A percentile compares a stretch with the other conserved stretches of the same genome.
Conservation (phyloP, 306 rosid genomes). For the Delonix regia region DNA sequence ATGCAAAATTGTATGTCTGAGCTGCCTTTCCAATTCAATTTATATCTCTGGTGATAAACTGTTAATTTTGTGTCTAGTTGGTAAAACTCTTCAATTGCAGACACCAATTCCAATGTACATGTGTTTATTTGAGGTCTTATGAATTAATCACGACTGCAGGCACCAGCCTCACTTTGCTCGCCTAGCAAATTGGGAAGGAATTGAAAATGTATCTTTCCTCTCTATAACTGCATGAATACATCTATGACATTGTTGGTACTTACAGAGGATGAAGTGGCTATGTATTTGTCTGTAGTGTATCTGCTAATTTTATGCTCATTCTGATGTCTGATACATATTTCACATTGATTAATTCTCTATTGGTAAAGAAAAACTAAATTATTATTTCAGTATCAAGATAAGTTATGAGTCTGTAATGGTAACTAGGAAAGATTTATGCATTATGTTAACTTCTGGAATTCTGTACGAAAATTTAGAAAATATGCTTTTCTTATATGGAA, state of each 20-base stretch:
- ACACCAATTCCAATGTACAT: background rate
- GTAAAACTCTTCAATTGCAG: constrained; percentile 4
- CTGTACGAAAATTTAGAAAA: background rate
- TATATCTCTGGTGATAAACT: constrained; percentile 14
- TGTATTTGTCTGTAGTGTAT: background rate
- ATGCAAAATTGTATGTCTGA: constrained; percentile 79
- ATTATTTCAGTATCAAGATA: constrained; percentile 6
- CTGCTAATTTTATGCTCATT: constrained; percentile 25
- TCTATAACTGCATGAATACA: constrained; percentile 23
- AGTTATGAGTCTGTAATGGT: background rate
- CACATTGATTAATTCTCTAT: background rate
- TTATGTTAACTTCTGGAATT: background rate
- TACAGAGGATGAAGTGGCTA: background rate
- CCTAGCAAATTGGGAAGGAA: constrained; percentile 97
- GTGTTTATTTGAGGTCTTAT: background rate
- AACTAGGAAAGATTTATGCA: constrained; percentile 13
- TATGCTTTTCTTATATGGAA: background rate
- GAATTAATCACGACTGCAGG: constrained; percentile 54
- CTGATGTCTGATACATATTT: constrained; percentile 26
- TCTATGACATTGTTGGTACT: background rate
- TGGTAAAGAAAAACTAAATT: background rate
- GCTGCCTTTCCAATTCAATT: constrained; percentile 35
- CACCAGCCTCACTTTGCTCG: constrained; percentile 83
- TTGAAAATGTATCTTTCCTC: constrained; percentile 59
- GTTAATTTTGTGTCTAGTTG: constrained; percentile 14